These are phyloP conservation scores for Cinchona pubescens DNA, from an alignment of 257 asterid species.

Conservation along the genomic window DNA sequence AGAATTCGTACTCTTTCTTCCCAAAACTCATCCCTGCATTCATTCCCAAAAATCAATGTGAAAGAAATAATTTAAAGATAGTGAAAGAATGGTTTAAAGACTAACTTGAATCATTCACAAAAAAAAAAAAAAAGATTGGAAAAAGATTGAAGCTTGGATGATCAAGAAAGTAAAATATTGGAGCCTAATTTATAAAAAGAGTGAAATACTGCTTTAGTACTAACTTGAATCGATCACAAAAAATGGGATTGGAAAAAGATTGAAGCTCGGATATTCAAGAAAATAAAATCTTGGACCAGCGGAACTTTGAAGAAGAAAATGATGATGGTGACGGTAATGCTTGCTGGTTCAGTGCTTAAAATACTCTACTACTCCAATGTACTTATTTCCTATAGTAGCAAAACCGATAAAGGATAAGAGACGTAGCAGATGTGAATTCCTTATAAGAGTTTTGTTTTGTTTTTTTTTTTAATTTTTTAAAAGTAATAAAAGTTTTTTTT, in stretches of 20 bases:
- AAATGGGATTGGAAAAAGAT: not conserved
- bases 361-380: no score
- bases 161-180: not conserved
- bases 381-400: no score
- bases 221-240: not conserved
- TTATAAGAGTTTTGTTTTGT: no score
- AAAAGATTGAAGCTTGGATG: not conserved
- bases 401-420: not conserved
- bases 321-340: no score
- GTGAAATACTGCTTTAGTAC: not conserved
- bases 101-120: not conserved
- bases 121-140: not conserved
- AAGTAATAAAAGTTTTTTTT: no score
- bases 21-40: slow-evolving; percentile 69
- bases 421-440: slow-evolving; percentile 8
- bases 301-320: no score
- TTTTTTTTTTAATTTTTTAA: no score
- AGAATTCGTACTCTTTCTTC: slow-evolving; percentile 66
- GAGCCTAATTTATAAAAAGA: not conserved
- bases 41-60: not conserved
- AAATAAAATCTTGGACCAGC: not conserved
- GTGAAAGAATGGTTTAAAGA: not conserved
- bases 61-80: not conserved
- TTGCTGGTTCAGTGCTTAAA: not conserved
- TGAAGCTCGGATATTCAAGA: not conserved